Conservation (phyloP, 2,329 filamentous ascomycete genomes). For the Fusarium decemcellulare region DNA sequence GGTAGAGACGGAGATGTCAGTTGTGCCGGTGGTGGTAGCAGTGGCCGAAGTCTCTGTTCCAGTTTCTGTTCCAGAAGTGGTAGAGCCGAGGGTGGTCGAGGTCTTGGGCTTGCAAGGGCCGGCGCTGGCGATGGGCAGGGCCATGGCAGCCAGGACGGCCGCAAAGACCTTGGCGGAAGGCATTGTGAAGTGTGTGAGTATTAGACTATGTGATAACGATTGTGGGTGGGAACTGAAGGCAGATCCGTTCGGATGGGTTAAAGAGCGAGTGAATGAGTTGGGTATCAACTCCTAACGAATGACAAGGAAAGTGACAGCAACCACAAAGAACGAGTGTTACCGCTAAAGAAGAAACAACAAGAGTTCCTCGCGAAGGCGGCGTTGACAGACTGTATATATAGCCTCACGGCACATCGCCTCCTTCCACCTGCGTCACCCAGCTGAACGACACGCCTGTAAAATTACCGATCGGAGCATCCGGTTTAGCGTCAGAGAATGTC, state of each 20-base stretch:
- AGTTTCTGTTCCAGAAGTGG: not conserved
- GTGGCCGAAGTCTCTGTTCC: conserved; percentile 16
- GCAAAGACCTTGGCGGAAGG: conserved; percentile 38
- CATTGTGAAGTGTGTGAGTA: conserved; percentile 18
- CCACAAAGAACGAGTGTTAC: conserved; percentile 34
- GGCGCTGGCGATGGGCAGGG: conserved; percentile 28
- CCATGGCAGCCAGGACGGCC: conserved; percentile 37
- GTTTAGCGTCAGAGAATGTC: not conserved
- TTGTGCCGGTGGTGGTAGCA: conserved; percentile 10
- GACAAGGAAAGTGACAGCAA: conserved; percentile 31
- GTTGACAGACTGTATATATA: conserved; percentile 25
- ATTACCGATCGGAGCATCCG: conserved; percentile 16
- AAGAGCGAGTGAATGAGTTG: conserved; percentile 30
- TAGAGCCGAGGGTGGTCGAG: conserved; percentile 20
- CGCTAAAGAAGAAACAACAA: conserved; percentile 3
- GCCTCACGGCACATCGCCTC: not conserved
- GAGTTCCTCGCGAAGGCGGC: not conserved
- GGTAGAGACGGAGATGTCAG: conserved; percentile 13
- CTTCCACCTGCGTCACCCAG: not conserved
- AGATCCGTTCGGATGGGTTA: conserved; percentile 1
- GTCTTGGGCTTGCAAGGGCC: conserved; percentile 36
- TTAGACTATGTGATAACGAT: conserved; percentile 29
- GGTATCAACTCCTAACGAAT: conserved; percentile 32
- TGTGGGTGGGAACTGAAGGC: conserved; percentile 13
- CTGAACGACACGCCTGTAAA: not conserved